These are phyloP conservation scores for Talaromyces verruculosus DNA, from an alignment of 2,329 filamentous ascomycete genomes.

Conservation along the genomic window DNA sequence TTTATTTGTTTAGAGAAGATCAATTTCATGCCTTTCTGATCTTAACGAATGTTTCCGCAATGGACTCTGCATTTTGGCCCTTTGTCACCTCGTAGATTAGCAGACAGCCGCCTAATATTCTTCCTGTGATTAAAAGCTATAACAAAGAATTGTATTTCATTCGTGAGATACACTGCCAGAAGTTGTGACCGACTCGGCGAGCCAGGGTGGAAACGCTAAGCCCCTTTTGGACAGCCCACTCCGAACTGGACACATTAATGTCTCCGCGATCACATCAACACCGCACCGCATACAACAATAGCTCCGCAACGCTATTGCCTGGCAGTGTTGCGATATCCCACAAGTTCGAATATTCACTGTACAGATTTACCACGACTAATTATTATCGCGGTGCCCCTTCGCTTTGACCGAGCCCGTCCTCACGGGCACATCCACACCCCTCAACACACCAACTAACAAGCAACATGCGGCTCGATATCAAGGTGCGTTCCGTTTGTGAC, in stretches of 20 bases:
- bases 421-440: constrained; percentile 19
- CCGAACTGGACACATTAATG: constrained; percentile 36
- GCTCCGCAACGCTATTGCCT: neutral
- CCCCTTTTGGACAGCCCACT: constrained; percentile 34
- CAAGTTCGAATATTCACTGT: constrained; percentile 18
- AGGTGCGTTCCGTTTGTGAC: constrained; percentile 45
- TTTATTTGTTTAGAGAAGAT: constrained; percentile 15
- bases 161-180: neutral
- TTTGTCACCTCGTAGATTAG: too few species aligned
- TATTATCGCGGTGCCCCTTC: constrained; percentile 11
- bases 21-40: constrained; percentile 1
- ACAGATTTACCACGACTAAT: neutral
- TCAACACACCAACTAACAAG: constrained; percentile 21
- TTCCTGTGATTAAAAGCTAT: neutral
- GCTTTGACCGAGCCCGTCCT: constrained; percentile 20
- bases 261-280: constrained; percentile 20
- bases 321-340: neutral
- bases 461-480: constrained; percentile 60
- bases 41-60: neutral
- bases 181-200: neutral
- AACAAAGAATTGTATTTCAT: too few species aligned
- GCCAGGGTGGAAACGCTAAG: constrained; percentile 19
- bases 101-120: neutral
- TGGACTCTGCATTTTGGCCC: neutral
- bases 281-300: constrained; percentile 22